phyloP scores from a whole-genome alignment of 768 basidiomycete genomes.

The Cystofilobasidium capitatum region DNA sequence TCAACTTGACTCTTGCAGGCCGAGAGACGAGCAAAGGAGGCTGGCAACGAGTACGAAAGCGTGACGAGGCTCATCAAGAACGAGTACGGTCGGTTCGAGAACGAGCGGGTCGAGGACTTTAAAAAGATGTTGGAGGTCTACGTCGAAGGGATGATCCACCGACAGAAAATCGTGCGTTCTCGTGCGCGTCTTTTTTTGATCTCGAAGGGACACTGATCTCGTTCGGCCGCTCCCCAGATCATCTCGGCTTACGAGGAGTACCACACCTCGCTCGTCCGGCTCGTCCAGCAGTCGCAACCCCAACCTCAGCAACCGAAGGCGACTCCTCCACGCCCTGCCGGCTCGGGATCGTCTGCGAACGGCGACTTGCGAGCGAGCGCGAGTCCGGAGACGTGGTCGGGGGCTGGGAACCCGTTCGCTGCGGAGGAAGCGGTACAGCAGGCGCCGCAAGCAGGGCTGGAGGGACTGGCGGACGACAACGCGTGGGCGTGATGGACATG shows the following conservation, averaged over 20 bases:
- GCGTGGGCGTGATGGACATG: constrained; percentile 6
- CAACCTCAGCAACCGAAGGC: background rate
- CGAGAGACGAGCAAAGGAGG: constrained; percentile 71
- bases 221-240: constrained; percentile 43
- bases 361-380: background rate
- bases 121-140: constrained; percentile 71
- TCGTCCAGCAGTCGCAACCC: constrained; percentile 22
- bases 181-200: background rate
- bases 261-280: constrained; percentile 54
- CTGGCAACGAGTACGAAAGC: constrained; percentile 79
- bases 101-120: constrained; percentile 87
- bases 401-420: background rate
- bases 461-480: background rate
- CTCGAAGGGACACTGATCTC: background rate
- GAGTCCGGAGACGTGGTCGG: background rate
- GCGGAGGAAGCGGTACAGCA: background rate
- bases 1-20: constrained; percentile 46
- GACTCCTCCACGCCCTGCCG: background rate
- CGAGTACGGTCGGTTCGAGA: constrained; percentile 83
- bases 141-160: constrained; percentile 72
- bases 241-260: constrained; percentile 73
- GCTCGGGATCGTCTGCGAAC: background rate
- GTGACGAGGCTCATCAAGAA: constrained; percentile 77
- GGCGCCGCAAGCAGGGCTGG: background rate
- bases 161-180: constrained; percentile 65